These are phyloP conservation scores for Solanum acaule DNA, from an alignment of 257 asterid species.

Conservation along the genomic window DNA sequence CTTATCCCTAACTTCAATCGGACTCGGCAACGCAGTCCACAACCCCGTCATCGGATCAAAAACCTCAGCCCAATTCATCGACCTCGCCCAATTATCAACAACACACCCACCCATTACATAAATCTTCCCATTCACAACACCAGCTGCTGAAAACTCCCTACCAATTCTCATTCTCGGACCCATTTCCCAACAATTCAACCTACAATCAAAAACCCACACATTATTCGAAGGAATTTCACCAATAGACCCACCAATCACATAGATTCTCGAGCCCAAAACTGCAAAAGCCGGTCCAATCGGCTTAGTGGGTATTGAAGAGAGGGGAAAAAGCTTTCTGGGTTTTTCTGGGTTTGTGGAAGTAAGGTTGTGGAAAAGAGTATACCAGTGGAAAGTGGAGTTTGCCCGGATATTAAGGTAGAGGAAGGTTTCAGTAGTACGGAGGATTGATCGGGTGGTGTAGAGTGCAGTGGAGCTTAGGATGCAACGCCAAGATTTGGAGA, in stretches of 20 bases:
- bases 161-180: slow-evolving; percentile 64
- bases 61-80: slow-evolving; percentile 80
- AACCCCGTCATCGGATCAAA: slow-evolving; percentile 40
- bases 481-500: slow-evolving; percentile 71
- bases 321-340: slow-evolving; percentile 16
- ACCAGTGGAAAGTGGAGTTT: slow-evolving; percentile 56
- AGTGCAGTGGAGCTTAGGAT: slow-evolving; percentile 38
- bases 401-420: slow-evolving; percentile 55
- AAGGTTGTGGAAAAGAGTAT: slow-evolving; percentile 21
- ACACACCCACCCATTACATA: slow-evolving; percentile 87
- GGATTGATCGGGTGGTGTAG: slow-evolving; percentile 51
- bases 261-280: slow-evolving; percentile 48
- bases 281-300: slow-evolving; percentile 61
- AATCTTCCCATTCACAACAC: slow-evolving; percentile 45
- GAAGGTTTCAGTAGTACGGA: slow-evolving; percentile 40
- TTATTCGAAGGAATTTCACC: slow-evolving; percentile 45
- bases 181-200: slow-evolving; percentile 59
- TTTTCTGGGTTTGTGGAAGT: slow-evolving; percentile 2
- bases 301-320: slow-evolving; percentile 48
- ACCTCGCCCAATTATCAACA: slow-evolving; percentile 67
- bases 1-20: slow-evolving; percentile 65
- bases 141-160: slow-evolving; percentile 80
- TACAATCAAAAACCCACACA: slow-evolving; percentile 68
- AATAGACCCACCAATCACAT: slow-evolving; percentile 73
- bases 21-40: slow-evolving; percentile 63